Evolutionary conservation across 805 yeast genomes (phyloP), one percentile per base, ranked within the genome.

Genomic region (Cyberlindnera japonica): DNA sequence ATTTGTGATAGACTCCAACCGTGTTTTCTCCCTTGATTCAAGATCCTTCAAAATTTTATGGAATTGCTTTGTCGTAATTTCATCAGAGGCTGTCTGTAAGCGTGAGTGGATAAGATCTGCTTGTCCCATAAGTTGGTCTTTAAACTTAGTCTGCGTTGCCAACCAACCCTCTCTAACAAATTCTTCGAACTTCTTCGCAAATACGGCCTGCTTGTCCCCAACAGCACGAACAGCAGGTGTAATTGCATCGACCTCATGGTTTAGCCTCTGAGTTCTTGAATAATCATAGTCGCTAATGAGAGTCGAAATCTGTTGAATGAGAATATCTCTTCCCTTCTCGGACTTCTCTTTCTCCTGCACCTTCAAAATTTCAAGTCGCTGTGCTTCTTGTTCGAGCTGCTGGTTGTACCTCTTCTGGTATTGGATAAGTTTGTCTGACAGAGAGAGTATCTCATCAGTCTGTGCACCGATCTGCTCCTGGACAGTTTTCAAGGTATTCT

Each of bases 401-500:
- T 18, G 20, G 9, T 41, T 37, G 30, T 46, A 46, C 17, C 47
- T 46, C 5, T 7, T 1, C 24, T 52, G 53, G 31, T 52, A 49
- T 2, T 45, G 43, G 4, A 37, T 9, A 3, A 50, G 27, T 12
- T 40, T 50, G 6, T 25, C 29, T 8, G 51, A 43, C 26, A 54
- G 29, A 1, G 49, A 32, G 5, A 47, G 8, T 8, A 54, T 41
- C 14, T 54, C 55, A 9, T 37, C 33, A 0, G 55, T 30, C 26
- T 54, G 58, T 3, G 49, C 42, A 7, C 38, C 38, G 2, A 52
- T 27, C 32, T 54, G 58, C 2, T 37, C 21, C 13, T 41, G 44
- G 4, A 49, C 49, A 14, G 47, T 47, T 5, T 30, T 21, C 5
- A 54, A 22, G 0, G 38, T 35, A 0, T 20, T 13, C 11, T 41